Percentiles rank a stretch among this genome's conserved stretches.
These are phyloP conservation scores for Panellus pusillus DNA, from an alignment of 768 basidiomycete genomes.

Conservation along the genomic window DNA sequence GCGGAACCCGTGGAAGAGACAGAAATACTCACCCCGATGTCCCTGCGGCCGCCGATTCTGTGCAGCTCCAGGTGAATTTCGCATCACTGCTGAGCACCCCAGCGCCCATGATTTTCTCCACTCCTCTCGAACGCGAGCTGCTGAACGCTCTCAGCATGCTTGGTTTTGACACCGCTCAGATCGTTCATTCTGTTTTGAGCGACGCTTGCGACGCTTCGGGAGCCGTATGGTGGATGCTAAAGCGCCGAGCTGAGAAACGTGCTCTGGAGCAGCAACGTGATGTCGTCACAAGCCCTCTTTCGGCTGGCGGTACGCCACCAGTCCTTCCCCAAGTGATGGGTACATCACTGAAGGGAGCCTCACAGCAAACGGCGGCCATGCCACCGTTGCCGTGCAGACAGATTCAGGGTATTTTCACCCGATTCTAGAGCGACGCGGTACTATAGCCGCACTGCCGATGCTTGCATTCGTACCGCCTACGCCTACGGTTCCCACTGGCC, in stretches of 20 bases:
- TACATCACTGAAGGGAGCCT: background rate
- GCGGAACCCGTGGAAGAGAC: conserved; percentile 48
- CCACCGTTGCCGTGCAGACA: conserved; percentile 46
- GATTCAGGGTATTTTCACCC: conserved; percentile 32
- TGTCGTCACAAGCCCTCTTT: conserved; percentile 7
- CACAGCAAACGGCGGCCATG: conserved; percentile 21
- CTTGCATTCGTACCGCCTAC: conserved; percentile 79
- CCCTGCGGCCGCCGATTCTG: conserved; percentile 40
- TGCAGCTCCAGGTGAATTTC: conserved; percentile 44
- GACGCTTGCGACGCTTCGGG: conserved; percentile 92
- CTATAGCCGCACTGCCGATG: conserved; percentile 47
- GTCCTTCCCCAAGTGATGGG: background rate
- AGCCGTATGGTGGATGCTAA: conserved; percentile 98
- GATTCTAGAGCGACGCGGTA: conserved; percentile 26
- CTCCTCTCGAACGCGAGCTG: conserved; percentile 75
- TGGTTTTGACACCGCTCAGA: conserved; percentile 92
- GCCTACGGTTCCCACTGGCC: conserved; percentile 50
- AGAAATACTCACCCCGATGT: conserved; percentile 39
- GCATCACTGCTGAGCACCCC: conserved; percentile 60
- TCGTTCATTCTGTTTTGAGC: conserved; percentile 88
- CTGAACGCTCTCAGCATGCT: conserved; percentile 71
- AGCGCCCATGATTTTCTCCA: conserved; percentile 84
- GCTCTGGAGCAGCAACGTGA: conserved; percentile 32
- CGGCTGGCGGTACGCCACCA: background rate
- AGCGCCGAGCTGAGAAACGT: conserved; percentile 70